Evolutionary conservation across 306 rosid species (phyloP), one percentile per base, ranked within the genome.

Genomic region (Quercus engelmannii): DNA sequence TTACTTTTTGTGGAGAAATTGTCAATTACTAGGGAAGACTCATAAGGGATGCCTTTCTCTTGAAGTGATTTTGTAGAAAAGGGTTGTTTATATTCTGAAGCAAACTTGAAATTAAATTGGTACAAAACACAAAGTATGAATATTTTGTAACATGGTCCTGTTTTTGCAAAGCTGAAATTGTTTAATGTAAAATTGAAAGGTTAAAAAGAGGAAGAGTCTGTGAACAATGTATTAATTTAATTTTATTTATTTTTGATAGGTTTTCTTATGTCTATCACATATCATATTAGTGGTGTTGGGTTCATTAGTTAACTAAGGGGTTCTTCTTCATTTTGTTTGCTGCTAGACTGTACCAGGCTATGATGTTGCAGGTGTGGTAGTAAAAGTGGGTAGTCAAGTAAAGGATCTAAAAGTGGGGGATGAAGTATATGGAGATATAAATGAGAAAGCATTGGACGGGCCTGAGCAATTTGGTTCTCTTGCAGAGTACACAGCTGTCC

Each of bases 401-500:
- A 90, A 88, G 87, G 90, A 85, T 13, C 89, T 92, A 56, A 90
- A 92, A 77, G 97, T 85, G 51, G 98, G 98, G 55, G 94, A 92
- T 74, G 98, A 92, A 82, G 98, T 95, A 3, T 93, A 95, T 76
- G 99, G 99, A 52, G 78, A 93, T 81, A 84, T 95, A 46, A 82
- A 83, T 71, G 99, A 95, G 97, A 95, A 90, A 79, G 94, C 97
- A 19, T 77, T 93, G 55, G 94, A 95, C 15, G 96, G 94, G 18
- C 99, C 97, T 55, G 89, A 89, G 65, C 97, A 95, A 63, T 90
- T 87, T 52, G 99, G 98, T 26, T 90, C 97, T 82, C 86, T 95
- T 51, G 99, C 97, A 2, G 98, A 95, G 86, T 95, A 95, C 88
- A 95, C 96, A 0, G 97, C 97, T 9, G 98, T 88, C 21, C 98